Percentiles rank a stretch among this genome's conserved stretches.
These are phyloP conservation scores for Leishmania martiniquensis DNA, from an alignment of 208 protist genomes.

Conservation along the genomic window DNA sequence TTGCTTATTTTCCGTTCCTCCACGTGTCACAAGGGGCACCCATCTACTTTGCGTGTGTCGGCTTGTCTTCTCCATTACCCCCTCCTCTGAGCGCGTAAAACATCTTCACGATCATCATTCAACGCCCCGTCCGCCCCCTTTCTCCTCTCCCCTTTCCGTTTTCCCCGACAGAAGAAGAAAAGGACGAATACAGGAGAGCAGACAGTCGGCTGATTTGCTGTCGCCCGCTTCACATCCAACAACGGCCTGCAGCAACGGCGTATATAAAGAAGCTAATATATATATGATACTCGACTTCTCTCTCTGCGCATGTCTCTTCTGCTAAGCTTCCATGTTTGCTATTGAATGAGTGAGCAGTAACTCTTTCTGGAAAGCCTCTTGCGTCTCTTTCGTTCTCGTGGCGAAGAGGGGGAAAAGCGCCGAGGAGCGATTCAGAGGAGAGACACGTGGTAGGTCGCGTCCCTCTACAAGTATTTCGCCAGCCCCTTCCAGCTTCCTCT, in stretches of 20 bases:
- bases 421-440: not conserved
- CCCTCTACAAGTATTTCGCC: not conserved
- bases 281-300: not conserved
- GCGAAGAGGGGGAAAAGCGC: not conserved
- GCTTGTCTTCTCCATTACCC: not conserved
- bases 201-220: not conserved
- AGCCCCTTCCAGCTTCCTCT: not conserved
- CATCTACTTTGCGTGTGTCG: not conserved
- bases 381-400: not conserved
- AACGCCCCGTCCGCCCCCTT: not conserved
- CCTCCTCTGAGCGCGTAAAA: not conserved
- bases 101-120: not conserved
- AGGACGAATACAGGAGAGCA: not conserved
- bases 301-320: not conserved
- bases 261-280: not conserved
- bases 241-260: not conserved
- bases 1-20: slow-evolving; percentile 9
- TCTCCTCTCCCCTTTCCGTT: not conserved
- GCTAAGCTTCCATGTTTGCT: not conserved
- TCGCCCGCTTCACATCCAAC: not conserved
- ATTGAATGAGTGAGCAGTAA: not conserved
- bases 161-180: not conserved
- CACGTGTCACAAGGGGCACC: not conserved
- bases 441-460: not conserved
- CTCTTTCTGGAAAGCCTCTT: not conserved